Evolutionary conservation across 176 grass and related monocot genomes (phyloP), one percentile per base, ranked within the genome.

Genomic region (Calamus simplicifolius): DNA sequence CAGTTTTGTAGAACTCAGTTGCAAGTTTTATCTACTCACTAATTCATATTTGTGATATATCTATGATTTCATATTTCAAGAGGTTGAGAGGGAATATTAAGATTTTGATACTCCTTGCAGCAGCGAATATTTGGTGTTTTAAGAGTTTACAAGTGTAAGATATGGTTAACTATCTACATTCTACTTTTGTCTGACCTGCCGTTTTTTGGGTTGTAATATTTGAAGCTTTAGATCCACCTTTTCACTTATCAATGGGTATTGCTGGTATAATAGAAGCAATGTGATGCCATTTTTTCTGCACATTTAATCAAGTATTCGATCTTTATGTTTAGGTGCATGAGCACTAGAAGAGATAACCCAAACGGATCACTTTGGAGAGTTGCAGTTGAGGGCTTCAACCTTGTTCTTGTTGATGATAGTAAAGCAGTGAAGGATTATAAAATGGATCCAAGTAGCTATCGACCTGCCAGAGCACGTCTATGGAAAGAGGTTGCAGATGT

Each of bases 401-500:
- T 43, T 58, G 69, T 91, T 64, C 50, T 91, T 62, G 63, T 73
- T 70, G 81, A 91, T 75, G 87, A 88, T 66, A 91, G 19, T 43
- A 85, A 75, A 64, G 72, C 63, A 52, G 77, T 63, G 66, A 50
- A 16, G 38, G 63, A 75, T 67, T 59, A 59, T 69, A 85, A 56
- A 78, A 74, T 58, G 53, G 84, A 87, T 54, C 54, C 60, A 55
- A 84, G 75, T 78, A 57, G 67, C 66, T 88, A 92, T 78, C 82
- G 56, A 79, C 51, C 73, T 80, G 79, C 69, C 66, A 88, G 93
- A 79, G 87, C 75, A 63, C 78, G 79, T 62, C 72, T 97, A 58
- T 97, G 93, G 93, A 97, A 91, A 74, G 93, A 91, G 72, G 72
- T 97, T 38, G 83, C 84, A 69, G 93, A 91, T 80, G 87, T 88